Evolutionary conservation across 2,329 filamentous ascomycete genomes (phyloP), one percentile per base, ranked within the genome.

Genomic region (Nakataea oryzae): DNA sequence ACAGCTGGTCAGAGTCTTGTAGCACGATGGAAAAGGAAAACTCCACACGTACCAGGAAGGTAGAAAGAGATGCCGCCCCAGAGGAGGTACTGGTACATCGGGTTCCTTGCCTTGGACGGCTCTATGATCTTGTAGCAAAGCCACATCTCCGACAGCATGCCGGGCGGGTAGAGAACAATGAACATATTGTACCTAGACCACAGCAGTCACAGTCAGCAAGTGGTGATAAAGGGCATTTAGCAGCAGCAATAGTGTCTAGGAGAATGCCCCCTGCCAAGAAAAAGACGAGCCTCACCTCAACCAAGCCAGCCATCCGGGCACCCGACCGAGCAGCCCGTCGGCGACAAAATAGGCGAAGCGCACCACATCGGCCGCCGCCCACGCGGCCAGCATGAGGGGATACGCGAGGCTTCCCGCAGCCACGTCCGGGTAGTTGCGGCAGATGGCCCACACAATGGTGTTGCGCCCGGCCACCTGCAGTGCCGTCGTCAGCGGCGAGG

Each of bases 381-480:
- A 90, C 0, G 87, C 86, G n/a, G 81, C 64, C 59, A 89, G 74
- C 79, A 86, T 81, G 63, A 74, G 74, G 62, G 76, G 70, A 70
- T 84, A 85, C 24, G 76, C 77, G 11, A 71, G 75, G 50, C 72
- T 67, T 21, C 75, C 75, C 21, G 78, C 76, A 17, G 74, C 70
- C 1, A 81, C 79, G 68, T 63, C 66, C 3, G 66, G 65, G 61
- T 86, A 88, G 56, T 75, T 75, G 61, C 80, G 74, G 64, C 83
- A 80, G 58, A 90, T 81, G 54, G 80, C 81, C 85, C 86, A 89
- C 54, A 89, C 82, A 29, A 90, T 79, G 58, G 89, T 75, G 59
- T 88, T 77, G 55, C 87, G 83, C 55, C 80, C 84, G 2, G 84
- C 79, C 60, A 89, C 85, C 75, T 90, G 87, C 79, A 89, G 83